Conservation (phyloP, 1,139 yeast species). For the Meyerozyma athensensis region DNA sequence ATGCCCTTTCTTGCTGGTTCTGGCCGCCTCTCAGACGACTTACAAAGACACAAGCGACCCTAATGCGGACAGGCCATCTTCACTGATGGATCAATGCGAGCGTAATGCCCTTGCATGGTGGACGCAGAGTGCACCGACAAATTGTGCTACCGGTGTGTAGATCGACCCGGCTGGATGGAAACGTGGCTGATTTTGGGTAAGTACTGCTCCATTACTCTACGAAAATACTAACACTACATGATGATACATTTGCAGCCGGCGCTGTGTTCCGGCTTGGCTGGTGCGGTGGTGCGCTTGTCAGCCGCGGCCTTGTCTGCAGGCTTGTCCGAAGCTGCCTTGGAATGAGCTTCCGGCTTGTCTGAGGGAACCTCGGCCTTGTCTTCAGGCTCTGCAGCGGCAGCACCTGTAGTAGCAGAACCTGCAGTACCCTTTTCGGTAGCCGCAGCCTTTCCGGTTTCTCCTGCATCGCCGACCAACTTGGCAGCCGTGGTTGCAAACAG, state of each 20-base stretch:
- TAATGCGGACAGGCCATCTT: background rate
- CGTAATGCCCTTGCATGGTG: background rate
- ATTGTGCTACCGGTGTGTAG: no score
- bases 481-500: constrained; percentile 48
- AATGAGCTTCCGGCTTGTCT: no score
- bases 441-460: background rate
- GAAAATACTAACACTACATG: no score
- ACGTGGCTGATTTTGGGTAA: background rate
- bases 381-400: background rate
- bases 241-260: background rate
- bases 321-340: no score
- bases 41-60: background rate
- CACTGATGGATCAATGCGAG: constrained; percentile 1
- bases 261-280: background rate
- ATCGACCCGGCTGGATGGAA: no score
- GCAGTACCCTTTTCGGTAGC: background rate
- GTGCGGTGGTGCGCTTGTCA: background rate
- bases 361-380: background rate
- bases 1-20: constrained; percentile 1
- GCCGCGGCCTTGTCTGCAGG: background rate
- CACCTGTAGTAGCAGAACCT: background rate
- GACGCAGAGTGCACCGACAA: no score
- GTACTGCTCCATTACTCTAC: no score
- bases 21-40: constrained; percentile 2
- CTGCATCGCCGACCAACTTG: constrained; percentile 14